Percentiles rank a stretch among this genome's conserved stretches.
These are phyloP conservation scores for Pholiota adiposa DNA, from an alignment of 1,284 basidiomycete species.

Conservation along the genomic window DNA sequence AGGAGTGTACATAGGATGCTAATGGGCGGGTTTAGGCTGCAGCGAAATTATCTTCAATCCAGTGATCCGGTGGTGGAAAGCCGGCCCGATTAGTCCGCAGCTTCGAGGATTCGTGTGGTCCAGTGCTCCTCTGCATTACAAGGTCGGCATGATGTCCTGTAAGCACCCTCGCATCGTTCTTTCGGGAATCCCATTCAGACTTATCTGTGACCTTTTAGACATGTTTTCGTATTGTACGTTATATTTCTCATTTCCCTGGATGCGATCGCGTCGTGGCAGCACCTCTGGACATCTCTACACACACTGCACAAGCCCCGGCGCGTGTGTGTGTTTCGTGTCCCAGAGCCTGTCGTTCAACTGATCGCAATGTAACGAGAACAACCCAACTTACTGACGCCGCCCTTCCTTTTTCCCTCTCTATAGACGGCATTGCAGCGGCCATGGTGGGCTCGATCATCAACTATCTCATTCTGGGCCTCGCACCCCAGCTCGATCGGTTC, in stretches of 20 bases:
- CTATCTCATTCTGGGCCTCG: slow-evolving; percentile 74
- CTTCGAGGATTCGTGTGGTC: slow-evolving; percentile 81
- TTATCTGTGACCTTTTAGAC: slow-evolving; percentile 43
- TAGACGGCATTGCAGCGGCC: slow-evolving; percentile 77
- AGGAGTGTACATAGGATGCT: slow-evolving; percentile 2
- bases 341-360: not conserved
- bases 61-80: slow-evolving; percentile 68
- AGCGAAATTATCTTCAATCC: slow-evolving; percentile 84
- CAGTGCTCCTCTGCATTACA: slow-evolving; percentile 79
- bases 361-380: too few relatives aligned
- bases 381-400: not conserved
- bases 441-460: slow-evolving; percentile 69
- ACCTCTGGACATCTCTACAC: too few relatives aligned
- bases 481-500: slow-evolving; percentile 65
- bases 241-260: not conserved
- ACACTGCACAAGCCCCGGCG: too few relatives aligned
- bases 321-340: not conserved
- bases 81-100: slow-evolving; percentile 78
- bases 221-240: slow-evolving; percentile 81
- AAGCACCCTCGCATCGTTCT: slow-evolving; percentile 31
- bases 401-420: not conserved
- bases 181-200: slow-evolving; percentile 1
- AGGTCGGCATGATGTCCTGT: slow-evolving; percentile 80
- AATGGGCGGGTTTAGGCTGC: slow-evolving; percentile 40
- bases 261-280: too few relatives aligned